A percentile compares a stretch with the other conserved stretches of the same genome.
Conservation (phyloP, 208 protist species). For the Tritrichomonas foetus region DNA sequence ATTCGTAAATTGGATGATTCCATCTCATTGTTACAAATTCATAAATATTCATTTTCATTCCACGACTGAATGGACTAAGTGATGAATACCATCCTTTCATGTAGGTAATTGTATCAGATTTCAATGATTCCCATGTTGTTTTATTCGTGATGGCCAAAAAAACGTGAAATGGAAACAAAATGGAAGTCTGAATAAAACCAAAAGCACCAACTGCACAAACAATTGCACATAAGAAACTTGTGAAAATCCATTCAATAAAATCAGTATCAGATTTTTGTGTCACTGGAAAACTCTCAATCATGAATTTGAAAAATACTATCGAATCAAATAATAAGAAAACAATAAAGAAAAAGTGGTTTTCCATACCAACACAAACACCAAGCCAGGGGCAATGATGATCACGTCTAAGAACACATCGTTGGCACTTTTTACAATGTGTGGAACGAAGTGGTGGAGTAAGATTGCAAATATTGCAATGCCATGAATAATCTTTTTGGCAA, state of each 20-base stretch:
- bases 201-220: background rate
- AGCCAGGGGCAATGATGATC: slow-evolving; percentile 35
- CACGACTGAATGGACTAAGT: background rate
- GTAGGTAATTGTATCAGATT: background rate
- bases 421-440: background rate
- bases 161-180: background rate
- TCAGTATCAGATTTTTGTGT: too few relatives aligned
- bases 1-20: background rate
- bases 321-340: background rate
- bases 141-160: background rate
- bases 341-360: background rate
- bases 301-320: background rate
- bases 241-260: background rate
- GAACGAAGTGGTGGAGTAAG: background rate
- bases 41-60: background rate
- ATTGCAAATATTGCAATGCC: background rate
- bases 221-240: background rate
- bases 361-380: background rate
- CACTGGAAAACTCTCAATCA: background rate
- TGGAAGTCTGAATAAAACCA: background rate
- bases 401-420: background rate
- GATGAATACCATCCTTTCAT: background rate
- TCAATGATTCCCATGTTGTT: background rate
- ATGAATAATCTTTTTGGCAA: background rate
- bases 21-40: background rate